Evolutionary conservation across 306 rosid species (phyloP), one percentile per base, ranked within the genome.

Genomic region (Neltuma alba): DNA sequence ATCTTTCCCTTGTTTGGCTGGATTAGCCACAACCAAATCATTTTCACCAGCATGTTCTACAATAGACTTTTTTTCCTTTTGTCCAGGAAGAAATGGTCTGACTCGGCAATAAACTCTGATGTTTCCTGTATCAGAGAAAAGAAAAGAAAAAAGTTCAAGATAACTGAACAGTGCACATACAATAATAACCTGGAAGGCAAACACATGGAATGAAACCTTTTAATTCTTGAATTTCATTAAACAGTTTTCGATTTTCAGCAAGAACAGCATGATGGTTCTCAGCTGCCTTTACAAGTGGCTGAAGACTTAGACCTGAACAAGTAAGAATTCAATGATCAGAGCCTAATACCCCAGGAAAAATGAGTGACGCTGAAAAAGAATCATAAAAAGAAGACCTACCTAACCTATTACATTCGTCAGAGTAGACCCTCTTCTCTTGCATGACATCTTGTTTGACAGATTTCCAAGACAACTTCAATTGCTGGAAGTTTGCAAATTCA

Each of bases 71-170:
- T 79, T 80, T 77, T 87, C 85, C 79, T 60, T 80, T 34, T 67
- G 81, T 16, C 78, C 86, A 0, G 65, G 7, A 65, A 64, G 64
- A 79, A 78, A 88, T 12, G 94, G 94, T 69, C 80, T 80, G 33
- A 88, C 76, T 79, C 94, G 86, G 83, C 94, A 90, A 75, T 81
- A 90, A 68, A 90, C 92, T 76, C 92, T 83, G 79, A 90, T 88
- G 78, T 90, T 90, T 85, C 94, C 94, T 90, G 80, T 16, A 77
- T 76, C 40, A n/a, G 10, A n/a, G 42, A 21, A 70, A 70, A 34
- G 27, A 33, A 20, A 20, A 50, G 37, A 28, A 74, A 74, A 50
- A 52, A 40, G 42, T 0, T 15, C n/a, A 0, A 62, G 41, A 72
- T 80, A 44, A 83, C 52, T 68, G 70, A 68, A 30, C 16, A 30